phyloP scores from a whole-genome alignment of 306 rosid species.

The Rosa lucieae region DNA sequence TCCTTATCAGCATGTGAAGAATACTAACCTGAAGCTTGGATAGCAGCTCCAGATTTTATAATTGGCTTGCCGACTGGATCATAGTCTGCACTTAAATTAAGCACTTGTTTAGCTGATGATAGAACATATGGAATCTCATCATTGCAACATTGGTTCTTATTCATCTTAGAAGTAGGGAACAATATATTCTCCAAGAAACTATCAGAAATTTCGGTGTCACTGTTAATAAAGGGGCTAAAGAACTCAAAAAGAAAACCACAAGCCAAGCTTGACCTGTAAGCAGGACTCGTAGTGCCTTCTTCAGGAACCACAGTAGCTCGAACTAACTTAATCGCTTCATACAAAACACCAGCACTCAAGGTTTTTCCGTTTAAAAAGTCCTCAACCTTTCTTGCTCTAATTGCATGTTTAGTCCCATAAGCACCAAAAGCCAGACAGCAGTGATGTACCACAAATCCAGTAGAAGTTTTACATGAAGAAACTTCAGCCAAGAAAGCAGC shows the following conservation, averaged over 20 bases:
- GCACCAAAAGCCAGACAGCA: constrained; percentile 81
- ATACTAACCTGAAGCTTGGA: constrained; percentile 86
- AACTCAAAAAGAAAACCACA: constrained; percentile 73
- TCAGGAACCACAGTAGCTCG: constrained; percentile 50
- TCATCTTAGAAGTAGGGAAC: constrained; percentile 21
- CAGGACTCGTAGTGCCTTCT: constrained; percentile 46
- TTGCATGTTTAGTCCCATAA: constrained; percentile 64
- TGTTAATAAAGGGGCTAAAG: constrained; percentile 52
- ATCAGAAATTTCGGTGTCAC: constrained; percentile 24
- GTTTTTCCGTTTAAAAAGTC: constrained; percentile 60
- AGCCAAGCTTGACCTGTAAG: constrained; percentile 80
- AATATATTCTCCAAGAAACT: constrained; percentile 19
- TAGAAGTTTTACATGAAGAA: constrained; percentile 47
- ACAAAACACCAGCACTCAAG: constrained; percentile 45
- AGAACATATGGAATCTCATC: constrained; percentile 38
- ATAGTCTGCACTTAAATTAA: constrained; percentile 47
- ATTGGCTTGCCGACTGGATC: constrained; percentile 72
- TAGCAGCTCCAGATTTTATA: constrained; percentile 66
- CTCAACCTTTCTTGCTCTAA: constrained; percentile 76
- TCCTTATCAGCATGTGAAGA: background rate
- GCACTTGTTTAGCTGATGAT: constrained; percentile 65
- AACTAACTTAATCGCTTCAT: constrained; percentile 58
- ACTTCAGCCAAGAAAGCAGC: constrained; percentile 77
- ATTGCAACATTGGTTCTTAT: constrained; percentile 27
- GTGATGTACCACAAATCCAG: constrained; percentile 39